Evolutionary conservation across 2,329 filamentous ascomycete species (phyloP).

Genomic region (Beauveria rudraprayagi): DNA sequence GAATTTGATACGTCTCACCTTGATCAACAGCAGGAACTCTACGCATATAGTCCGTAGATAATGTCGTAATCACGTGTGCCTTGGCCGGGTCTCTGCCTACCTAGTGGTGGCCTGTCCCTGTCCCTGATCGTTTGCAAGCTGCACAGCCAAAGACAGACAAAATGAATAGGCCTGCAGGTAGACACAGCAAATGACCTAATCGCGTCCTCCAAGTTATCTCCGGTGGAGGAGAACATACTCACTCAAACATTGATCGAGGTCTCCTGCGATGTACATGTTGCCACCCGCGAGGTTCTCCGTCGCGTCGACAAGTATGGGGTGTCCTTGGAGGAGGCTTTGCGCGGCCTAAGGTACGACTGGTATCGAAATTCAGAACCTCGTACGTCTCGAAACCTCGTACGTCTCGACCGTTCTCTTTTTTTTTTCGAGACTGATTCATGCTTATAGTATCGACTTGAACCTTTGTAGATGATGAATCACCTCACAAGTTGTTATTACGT

Average conservation of each 20-base stretch:
- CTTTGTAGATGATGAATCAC: background rate
- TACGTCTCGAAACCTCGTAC: background rate
- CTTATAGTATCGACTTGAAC: background rate
- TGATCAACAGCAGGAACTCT: too few species aligned
- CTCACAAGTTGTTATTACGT: background rate
- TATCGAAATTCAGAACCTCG: background rate
- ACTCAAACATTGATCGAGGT: background rate
- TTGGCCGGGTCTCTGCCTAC: background rate
- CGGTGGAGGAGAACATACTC: background rate
- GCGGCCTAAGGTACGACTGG: slow-evolving; percentile 4
- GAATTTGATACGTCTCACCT: background rate
- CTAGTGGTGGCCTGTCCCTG: background rate
- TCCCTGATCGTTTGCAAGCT: background rate
- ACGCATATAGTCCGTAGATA: background rate
- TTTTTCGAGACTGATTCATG: background rate
- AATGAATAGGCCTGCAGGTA: background rate
- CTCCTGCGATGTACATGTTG: background rate
- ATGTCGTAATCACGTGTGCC: background rate
- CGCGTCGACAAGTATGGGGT: background rate
- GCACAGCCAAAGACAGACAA: background rate
- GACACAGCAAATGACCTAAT: background rate
- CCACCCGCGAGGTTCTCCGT: background rate
- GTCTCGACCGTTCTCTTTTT: background rate
- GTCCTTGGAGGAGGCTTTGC: background rate
- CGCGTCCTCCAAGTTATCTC: background rate